Evolutionary conservation across 2,329 filamentous ascomycete species (phyloP).

Genomic region (Colletotrichum falcatum): DNA sequence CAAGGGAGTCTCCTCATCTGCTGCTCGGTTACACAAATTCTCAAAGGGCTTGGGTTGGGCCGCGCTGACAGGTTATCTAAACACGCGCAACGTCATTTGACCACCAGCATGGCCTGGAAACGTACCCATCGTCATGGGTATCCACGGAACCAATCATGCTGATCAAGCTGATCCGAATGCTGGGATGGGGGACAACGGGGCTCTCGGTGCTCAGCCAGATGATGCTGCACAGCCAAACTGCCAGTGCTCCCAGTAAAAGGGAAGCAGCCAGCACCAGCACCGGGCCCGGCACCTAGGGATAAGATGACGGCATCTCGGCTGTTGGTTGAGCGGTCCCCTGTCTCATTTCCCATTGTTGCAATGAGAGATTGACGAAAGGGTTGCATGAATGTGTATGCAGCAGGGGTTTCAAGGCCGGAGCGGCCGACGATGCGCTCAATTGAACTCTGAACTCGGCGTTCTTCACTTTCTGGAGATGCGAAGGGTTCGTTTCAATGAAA

Average conservation of each 20-base stretch:
- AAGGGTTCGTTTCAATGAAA: slow-evolving; percentile 1
- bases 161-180: slow-evolving; percentile 24
- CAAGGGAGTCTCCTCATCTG: slow-evolving; percentile 2
- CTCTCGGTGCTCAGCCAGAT: background rate
- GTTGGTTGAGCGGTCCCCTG: slow-evolving; percentile 18
- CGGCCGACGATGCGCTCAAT: slow-evolving; percentile 26
- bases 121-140: slow-evolving; percentile 11
- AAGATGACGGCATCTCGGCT: slow-evolving; percentile 27
- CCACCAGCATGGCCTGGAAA: background rate
- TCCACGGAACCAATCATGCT: slow-evolving; percentile 17
- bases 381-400: slow-evolving; percentile 16
- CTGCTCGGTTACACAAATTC: slow-evolving; percentile 16
- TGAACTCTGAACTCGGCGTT: background rate
- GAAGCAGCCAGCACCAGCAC: slow-evolving; percentile 7
- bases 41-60: slow-evolving; percentile 14
- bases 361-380: slow-evolving; percentile 1
- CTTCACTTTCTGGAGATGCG: background rate
- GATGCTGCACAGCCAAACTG: background rate
- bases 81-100: slow-evolving; percentile 16
- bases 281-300: slow-evolving; percentile 24
- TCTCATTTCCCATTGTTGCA: background rate
- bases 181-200: slow-evolving; percentile 25
- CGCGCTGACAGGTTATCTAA: slow-evolving; percentile 15
- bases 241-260: slow-evolving; percentile 1
- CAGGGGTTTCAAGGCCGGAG: slow-evolving; percentile 33